These are phyloP conservation scores for Amauroascus niger DNA, from an alignment of 2,329 filamentous ascomycete species.

Conservation along the genomic window DNA sequence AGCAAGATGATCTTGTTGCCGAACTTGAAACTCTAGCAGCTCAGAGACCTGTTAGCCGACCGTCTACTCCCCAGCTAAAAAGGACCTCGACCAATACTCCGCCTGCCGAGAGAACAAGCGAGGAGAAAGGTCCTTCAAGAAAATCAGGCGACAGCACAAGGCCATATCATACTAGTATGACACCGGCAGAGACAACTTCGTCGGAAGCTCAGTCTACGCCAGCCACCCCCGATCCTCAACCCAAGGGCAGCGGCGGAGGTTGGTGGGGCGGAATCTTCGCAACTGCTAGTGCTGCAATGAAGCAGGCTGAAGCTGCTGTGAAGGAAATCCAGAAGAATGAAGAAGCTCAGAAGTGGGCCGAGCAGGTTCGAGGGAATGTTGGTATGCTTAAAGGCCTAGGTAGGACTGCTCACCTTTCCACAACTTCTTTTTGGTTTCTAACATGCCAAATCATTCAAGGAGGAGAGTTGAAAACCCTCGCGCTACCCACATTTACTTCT, in stretches of 20 bases:
- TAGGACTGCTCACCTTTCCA: conserved; percentile 35
- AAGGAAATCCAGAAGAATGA: conserved; percentile 95
- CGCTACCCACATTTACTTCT: conserved; percentile 87
- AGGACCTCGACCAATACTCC: conserved; percentile 35
- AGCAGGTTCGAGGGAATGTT: conserved; percentile 85
- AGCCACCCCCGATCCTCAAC: conserved; percentile 47
- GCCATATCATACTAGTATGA: conserved; percentile 62
- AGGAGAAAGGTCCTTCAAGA: conserved; percentile 53
- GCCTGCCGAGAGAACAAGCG: conserved; percentile 46
- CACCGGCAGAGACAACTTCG: conserved; percentile 45
- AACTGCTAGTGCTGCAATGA: conserved; percentile 63
- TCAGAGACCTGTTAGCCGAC: conserved; percentile 59
- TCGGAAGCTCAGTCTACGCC: conserved; percentile 44
- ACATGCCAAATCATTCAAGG: conserved; percentile 44
- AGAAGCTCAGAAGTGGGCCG: conserved; percentile 91
- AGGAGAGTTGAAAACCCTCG: conserved; percentile 74
- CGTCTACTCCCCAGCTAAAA: conserved; percentile 67
- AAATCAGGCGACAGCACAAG: conserved; percentile 71
- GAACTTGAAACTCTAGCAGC: conserved; percentile 74
- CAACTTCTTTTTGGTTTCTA: background rate
- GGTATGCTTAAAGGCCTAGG: conserved; percentile 65
- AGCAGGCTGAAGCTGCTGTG: conserved; percentile 84
- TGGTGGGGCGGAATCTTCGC: conserved; percentile 86
- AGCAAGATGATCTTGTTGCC: conserved; percentile 65
- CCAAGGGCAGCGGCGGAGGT: conserved; percentile 52